Evolutionary conservation across 768 basidiomycete species (phyloP).

Genomic region (Termitomyces sp.): DNA sequence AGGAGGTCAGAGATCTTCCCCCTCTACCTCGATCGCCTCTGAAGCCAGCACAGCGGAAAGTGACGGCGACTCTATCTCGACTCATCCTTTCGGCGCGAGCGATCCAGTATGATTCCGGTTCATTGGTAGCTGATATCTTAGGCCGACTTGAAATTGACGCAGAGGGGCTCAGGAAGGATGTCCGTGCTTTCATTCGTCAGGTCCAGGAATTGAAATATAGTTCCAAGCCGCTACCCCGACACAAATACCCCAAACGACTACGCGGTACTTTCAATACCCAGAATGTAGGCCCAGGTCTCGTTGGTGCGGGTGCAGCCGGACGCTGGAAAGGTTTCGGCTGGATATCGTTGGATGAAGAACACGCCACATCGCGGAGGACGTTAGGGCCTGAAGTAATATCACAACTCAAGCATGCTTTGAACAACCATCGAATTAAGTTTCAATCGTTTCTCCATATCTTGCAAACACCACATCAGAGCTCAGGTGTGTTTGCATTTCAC

Average conservation of each 20-base stretch:
- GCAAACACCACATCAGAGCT: constrained; percentile 24
- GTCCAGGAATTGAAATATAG: constrained; percentile 51
- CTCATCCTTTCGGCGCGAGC: constrained; percentile 89
- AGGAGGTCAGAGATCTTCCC: constrained; percentile 40
- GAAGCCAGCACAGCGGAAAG: constrained; percentile 77
- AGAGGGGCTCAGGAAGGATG: constrained; percentile 66
- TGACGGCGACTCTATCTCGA: constrained; percentile 85
- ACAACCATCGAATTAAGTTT: constrained; percentile 45
- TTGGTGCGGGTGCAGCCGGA: constrained; percentile 75
- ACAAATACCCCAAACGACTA: constrained; percentile 44
- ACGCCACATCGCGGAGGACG: constrained; percentile 39
- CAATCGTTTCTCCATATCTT: constrained; percentile 27
- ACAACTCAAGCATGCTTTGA: constrained; percentile 43
- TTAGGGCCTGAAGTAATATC: constrained; percentile 47
- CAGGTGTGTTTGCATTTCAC: constrained; percentile 25
- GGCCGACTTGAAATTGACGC: constrained; percentile 71
- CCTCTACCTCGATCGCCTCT: constrained; percentile 50
- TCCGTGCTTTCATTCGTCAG: constrained; percentile 61
- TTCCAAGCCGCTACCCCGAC: constrained; percentile 15
- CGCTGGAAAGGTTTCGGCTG: constrained; percentile 86
- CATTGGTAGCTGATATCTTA: constrained; percentile 53
- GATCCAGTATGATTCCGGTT: constrained; percentile 73
- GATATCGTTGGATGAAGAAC: constrained; percentile 49
- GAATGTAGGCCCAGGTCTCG: constrained; percentile 68
- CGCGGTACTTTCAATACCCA: constrained; percentile 54